Percentiles rank a stretch among this genome's conserved stretches.
Conservation (phyloP, 768 basidiomycete genomes). For the Leccinum fibrillosum region DNA sequence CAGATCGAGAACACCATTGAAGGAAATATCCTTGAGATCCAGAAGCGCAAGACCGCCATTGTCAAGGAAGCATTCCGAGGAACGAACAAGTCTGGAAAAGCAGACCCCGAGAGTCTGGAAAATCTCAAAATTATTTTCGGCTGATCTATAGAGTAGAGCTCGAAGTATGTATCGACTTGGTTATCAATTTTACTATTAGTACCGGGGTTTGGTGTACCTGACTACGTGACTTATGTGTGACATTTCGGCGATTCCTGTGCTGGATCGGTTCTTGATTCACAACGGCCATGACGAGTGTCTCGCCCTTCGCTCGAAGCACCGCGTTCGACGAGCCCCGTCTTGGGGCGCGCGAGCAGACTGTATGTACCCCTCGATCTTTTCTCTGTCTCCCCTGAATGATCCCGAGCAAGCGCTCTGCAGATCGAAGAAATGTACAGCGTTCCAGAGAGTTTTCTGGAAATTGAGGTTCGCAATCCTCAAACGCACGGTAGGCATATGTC, state of each 20-base stretch:
- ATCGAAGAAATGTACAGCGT: conserved; percentile 99
- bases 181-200: too few species aligned
- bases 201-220: background rate
- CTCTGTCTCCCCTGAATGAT: conserved; percentile 25
- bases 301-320: conserved; percentile 61
- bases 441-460: conserved; percentile 95
- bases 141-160: conserved; percentile 38
- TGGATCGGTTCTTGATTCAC: conserved; percentile 16
- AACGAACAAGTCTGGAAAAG: conserved; percentile 38
- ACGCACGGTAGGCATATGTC: conserved; percentile 68
- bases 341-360: conserved; percentile 54
- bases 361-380: conserved; percentile 26
- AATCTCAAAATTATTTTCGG: conserved; percentile 55
- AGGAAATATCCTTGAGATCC: conserved; percentile 74
- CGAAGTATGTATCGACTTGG: background rate
- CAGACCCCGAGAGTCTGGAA: conserved; percentile 70
- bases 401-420: conserved; percentile 43
- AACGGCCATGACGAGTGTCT: conserved; percentile 36
- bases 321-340: conserved; percentile 54
- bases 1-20: conserved; percentile 77
- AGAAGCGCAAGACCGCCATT: conserved; percentile 83
- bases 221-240: conserved; percentile 20
- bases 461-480: conserved; percentile 95
- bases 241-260: conserved; percentile 16
- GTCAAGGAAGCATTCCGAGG: conserved; percentile 81